Evolutionary conservation across 2,329 filamentous ascomycete genomes (phyloP), one percentile per base, ranked within the genome.

Genomic region (Chrysosporium queenslandicum): DNA sequence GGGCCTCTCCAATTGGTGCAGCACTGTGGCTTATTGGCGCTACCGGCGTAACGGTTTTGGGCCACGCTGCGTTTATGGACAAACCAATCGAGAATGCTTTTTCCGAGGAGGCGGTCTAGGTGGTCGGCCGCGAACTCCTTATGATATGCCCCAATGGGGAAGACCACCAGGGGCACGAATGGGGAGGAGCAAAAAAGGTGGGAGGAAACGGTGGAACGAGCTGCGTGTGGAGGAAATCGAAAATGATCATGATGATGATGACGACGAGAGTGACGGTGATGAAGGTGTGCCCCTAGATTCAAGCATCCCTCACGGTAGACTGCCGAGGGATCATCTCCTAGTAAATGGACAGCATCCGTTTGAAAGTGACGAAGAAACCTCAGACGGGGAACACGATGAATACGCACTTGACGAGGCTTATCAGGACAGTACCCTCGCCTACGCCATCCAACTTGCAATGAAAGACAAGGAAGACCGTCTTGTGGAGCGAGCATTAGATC

Each of bases 91-190:
- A 97, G 83, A 91, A 94, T 90, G 90, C 90, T 96, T 98, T 98
- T 96, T 96, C 91, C 80, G 92, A 94, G 90, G 92, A 98, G 91
- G 91, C 92, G 90, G 92, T 98, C 86, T 98, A 97, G 83, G 80
- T 94, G 90, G 90, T 97, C 92, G 91, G 88, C 91, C 91, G 92
- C 92, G 86, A 92, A 85, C 90, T 95, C 91, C 90, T 75, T 74
- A 78, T 73, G 74, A 75, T 78, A 83, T 85, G 89, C 89, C 90
- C 87, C 84, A 77, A 81, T 90, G 87, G 91, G 91, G 90, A 96
- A 96, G 91, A 96, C 88, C 89, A 92, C 86, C 87, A 80, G 86
- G 87, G 86, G 86, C 83, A 79, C 81, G 77, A 70, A 66, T 64
- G 74, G 78, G 80, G 77, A 81, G 79, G 76, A 80, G 74, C 72